A percentile compares a stretch with the other conserved stretches of the same genome.
These are phyloP conservation scores for Scheffersomyces cryptocercus DNA, from an alignment of 1,139 yeast species.

Conservation along the genomic window DNA sequence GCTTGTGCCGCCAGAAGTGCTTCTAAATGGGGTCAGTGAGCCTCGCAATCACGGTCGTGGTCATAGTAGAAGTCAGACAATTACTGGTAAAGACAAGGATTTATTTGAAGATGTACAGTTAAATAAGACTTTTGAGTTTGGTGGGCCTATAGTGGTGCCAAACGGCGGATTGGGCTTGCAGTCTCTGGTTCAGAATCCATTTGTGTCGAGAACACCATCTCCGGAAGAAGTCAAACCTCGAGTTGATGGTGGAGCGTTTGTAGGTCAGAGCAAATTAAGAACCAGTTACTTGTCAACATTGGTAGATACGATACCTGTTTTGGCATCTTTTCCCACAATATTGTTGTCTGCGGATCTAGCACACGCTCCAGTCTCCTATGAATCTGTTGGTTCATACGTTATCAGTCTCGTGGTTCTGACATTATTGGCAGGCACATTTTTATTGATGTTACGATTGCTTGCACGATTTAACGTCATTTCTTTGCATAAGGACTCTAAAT, in stretches of 20 bases:
- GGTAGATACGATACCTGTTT: constrained; percentile 28
- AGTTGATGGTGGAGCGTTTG: background rate
- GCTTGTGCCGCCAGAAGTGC: too few species aligned
- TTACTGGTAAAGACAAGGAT: too few species aligned
- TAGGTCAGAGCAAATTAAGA: background rate
- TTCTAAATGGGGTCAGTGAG: too few species aligned
- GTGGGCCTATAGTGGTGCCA: background rate
- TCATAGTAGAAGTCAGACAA: too few species aligned
- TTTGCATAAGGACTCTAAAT: background rate
- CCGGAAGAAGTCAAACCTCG: background rate
- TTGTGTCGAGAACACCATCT: background rate
- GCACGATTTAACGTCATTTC: constrained; percentile 9
- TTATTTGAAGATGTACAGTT: background rate
- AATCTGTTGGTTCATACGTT: background rate
- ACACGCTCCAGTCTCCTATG: constrained; percentile 3
- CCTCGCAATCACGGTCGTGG: too few species aligned
- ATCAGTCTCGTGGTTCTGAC: constrained; percentile 9
- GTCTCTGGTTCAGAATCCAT: too few species aligned
- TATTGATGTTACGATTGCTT: constrained; percentile 14
- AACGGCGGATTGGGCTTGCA: background rate
- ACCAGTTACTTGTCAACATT: constrained; percentile 6
- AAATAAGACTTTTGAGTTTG: background rate
- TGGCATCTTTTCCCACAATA: constrained; percentile 28
- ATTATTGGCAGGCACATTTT: constrained; percentile 16
- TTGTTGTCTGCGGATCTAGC: constrained; percentile 22